Conservation (phyloP, 2,329 filamentous ascomycete species). For the Aureobasidium sp. region DNA sequence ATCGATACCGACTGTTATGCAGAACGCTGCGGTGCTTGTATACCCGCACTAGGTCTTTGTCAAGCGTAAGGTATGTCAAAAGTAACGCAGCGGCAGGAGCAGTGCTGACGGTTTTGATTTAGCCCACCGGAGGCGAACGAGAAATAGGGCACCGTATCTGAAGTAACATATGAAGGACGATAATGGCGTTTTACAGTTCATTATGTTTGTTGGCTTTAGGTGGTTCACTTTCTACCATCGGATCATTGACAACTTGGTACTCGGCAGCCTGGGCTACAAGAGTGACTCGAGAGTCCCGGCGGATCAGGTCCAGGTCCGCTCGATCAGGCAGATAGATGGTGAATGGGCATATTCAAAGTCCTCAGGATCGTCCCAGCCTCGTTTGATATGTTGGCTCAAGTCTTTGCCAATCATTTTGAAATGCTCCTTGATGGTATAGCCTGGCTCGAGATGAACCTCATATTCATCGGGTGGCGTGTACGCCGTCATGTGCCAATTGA, state of each 20-base stretch:
- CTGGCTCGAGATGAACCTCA: background rate
- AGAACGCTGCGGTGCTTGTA: too few species aligned
- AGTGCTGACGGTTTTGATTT: too few species aligned
- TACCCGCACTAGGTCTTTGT: too few species aligned
- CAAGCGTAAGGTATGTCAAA: too few species aligned
- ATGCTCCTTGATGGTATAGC: background rate
- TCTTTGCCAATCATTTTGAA: background rate
- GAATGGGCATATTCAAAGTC: background rate
- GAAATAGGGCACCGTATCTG: too few species aligned
- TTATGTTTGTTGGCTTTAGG: background rate
- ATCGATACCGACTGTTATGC: too few species aligned
- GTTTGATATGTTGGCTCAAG: background rate
- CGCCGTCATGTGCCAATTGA: background rate
- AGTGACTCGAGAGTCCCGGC: background rate
- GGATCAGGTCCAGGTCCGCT: background rate
- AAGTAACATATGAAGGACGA: background rate
- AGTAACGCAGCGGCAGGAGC: too few species aligned
- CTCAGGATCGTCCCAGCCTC: background rate
- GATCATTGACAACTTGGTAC: background rate
- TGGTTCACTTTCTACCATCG: background rate
- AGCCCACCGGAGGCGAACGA: too few species aligned
- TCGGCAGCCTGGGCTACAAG: background rate
- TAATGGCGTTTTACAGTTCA: background rate
- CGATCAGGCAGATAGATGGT: background rate
- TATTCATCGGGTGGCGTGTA: background rate